phyloP scores from a whole-genome alignment of 805 yeast genomes.

The Candida loeiensis region DNA sequence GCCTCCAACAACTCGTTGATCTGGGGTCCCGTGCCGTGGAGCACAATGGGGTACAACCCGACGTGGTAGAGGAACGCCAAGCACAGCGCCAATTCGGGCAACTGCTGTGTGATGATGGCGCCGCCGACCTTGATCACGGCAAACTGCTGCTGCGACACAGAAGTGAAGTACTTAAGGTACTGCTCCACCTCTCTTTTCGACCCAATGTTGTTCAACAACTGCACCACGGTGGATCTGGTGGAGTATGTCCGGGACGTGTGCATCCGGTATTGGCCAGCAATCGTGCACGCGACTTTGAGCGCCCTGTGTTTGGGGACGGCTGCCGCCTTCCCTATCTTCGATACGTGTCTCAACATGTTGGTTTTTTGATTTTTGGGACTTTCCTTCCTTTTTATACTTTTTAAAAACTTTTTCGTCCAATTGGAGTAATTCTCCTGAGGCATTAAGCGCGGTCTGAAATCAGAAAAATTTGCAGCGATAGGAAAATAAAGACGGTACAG shows the following conservation, averaged over 20 bases:
- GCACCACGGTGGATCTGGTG: constrained; percentile 94
- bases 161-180: constrained; percentile 91
- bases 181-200: constrained; percentile 98
- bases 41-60: constrained; percentile 92
- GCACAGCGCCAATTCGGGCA: constrained; percentile 91
- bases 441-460: constrained; percentile 41
- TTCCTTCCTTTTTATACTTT: background rate
- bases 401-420: constrained; percentile 20
- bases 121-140: constrained; percentile 99
- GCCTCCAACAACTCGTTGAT: constrained; percentile 90
- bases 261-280: constrained; percentile 2
- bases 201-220: constrained; percentile 90
- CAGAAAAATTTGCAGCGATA: constrained; percentile 14
- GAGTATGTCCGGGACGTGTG: constrained; percentile 29
- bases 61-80: constrained; percentile 95
- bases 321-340: background rate
- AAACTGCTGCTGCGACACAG: constrained; percentile 93
- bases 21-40: constrained; percentile 99
- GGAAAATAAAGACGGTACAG: constrained; percentile 2
- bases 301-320: constrained; percentile 6
- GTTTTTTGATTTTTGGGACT: constrained; percentile 6
- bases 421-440: constrained; percentile 24
- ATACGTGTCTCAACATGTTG: constrained; percentile 19
- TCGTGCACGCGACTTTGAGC: constrained; percentile 4
- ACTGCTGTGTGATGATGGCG: constrained; percentile 93